A percentile compares a stretch with the other conserved stretches of the same genome.
phyloP scores from a whole-genome alignment of 345 rosid genomes.

The Moricandia moricandioides region DNA sequence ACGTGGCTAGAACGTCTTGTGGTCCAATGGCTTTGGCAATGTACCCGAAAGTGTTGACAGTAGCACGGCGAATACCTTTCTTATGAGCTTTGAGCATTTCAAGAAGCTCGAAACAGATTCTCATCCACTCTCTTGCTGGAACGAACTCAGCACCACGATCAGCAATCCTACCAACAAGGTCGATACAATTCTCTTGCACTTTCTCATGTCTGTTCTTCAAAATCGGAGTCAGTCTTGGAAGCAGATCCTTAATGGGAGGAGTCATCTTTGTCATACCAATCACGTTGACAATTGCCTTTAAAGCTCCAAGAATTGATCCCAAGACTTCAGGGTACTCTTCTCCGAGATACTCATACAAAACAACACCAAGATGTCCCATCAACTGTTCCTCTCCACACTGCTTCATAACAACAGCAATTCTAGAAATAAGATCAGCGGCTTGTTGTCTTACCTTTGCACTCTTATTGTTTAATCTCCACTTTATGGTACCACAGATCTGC shows the following conservation, averaged over 20 bases:
- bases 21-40: constrained; percentile 99
- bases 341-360: constrained; percentile 92
- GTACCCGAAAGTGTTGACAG: constrained; percentile 96
- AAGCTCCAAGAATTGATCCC: constrained; percentile 96
- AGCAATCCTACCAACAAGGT: constrained; percentile 97
- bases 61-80: constrained; percentile 96
- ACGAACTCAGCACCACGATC: constrained; percentile 99
- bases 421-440: constrained; percentile 92
- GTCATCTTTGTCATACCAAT: constrained; percentile 99
- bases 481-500: constrained; percentile 98
- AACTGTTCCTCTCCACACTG: constrained; percentile 98
- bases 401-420: constrained; percentile 98
- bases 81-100: constrained; percentile 99
- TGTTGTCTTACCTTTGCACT: constrained; percentile 99
- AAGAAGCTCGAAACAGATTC: constrained; percentile 96
- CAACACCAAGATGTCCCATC: constrained; percentile 99
- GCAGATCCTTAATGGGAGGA: constrained; percentile 97
- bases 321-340: constrained; percentile 99
- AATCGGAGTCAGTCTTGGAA: constrained; percentile 96
- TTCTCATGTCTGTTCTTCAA: constrained; percentile 99
- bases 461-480: constrained; percentile 99
- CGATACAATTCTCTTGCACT: constrained; percentile 98
- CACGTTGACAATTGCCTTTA: constrained; percentile 97
- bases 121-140: constrained; percentile 99
- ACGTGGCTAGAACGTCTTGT: constrained; percentile 94